A percentile compares a stretch with the other conserved stretches of the same genome.
Conservation (phyloP, 2,329 filamentous ascomycete species). For the Pseudopyricularia javanii region DNA sequence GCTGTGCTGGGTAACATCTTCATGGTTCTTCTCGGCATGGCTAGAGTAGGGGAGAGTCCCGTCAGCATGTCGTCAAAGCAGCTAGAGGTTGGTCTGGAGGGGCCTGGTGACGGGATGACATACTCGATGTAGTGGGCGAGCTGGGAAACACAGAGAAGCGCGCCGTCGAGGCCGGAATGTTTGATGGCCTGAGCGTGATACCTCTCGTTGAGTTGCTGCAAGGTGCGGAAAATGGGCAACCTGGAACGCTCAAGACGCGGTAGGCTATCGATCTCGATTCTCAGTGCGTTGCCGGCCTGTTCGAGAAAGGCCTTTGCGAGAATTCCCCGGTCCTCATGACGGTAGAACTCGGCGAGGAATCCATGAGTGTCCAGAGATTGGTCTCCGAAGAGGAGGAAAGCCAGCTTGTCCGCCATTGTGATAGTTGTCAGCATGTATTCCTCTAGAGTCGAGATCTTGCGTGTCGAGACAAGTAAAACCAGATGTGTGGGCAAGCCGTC, state of each 20-base stretch:
- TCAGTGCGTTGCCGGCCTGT: constrained; percentile 42
- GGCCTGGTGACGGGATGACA: constrained; percentile 15
- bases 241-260: constrained; percentile 41
- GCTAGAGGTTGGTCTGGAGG: background rate
- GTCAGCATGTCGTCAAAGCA: background rate
- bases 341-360: constrained; percentile 44
- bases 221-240: constrained; percentile 49
- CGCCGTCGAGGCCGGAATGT: constrained; percentile 51
- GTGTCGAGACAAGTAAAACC: background rate
- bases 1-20: constrained; percentile 34
- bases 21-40: constrained; percentile 39
- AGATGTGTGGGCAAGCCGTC: background rate
- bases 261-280: constrained; percentile 45
- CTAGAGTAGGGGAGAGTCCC: constrained; percentile 15
- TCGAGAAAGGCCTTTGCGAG: constrained; percentile 52
- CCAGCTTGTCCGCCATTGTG: constrained; percentile 33
- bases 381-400: constrained; percentile 56
- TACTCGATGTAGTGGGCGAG: constrained; percentile 59
- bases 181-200: constrained; percentile 46
- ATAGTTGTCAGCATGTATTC: constrained; percentile 2
- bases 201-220: constrained; percentile 52
- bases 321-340: constrained; percentile 29
- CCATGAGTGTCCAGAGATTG: constrained; percentile 57
- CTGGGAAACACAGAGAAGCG: constrained; percentile 51
- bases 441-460: constrained; percentile 1